These are phyloP conservation scores for Coemansia sp. DNA, from an alignment of 192 early-diverging fungal species.

Conservation along the genomic window DNA sequence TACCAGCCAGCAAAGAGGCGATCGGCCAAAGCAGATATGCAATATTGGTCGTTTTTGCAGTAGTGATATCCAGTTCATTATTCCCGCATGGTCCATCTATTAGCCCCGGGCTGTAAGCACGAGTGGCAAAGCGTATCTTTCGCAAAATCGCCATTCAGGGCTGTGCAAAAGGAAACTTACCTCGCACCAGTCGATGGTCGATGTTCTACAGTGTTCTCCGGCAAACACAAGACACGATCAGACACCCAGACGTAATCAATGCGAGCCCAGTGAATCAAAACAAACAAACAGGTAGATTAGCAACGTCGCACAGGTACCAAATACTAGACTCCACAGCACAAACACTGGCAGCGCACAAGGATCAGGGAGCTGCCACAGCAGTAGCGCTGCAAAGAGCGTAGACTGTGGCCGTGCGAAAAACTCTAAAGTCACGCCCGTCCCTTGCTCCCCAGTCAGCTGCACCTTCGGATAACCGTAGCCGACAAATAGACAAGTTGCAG, in stretches of 20 bases:
- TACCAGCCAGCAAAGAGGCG: background rate
- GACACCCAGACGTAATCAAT: background rate
- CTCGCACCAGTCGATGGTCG: constrained; percentile 76
- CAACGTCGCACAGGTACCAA: background rate
- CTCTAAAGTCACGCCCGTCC: background rate
- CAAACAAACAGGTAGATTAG: background rate
- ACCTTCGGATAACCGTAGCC: background rate
- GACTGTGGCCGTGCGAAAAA: background rate
- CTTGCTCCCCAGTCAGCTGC: background rate
- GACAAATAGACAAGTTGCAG: background rate
- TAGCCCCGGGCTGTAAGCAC: too few relatives aligned
- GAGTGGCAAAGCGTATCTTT: background rate
- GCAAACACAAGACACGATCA: background rate
- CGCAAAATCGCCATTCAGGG: background rate
- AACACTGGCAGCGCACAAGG: background rate
- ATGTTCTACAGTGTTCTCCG: constrained; percentile 41
- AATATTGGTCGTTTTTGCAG: background rate
- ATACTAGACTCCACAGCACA: background rate
- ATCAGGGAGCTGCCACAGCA: background rate
- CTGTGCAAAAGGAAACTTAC: constrained; percentile 32
- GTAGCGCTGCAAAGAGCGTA: background rate
- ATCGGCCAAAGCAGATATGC: background rate
- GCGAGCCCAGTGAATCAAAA: background rate
- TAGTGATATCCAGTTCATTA: background rate
- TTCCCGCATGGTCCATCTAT: background rate